Percentiles rank a stretch among this genome's conserved stretches.
phyloP scores from a whole-genome alignment of 345 rosid genomes.

The Durio zibethinus region DNA sequence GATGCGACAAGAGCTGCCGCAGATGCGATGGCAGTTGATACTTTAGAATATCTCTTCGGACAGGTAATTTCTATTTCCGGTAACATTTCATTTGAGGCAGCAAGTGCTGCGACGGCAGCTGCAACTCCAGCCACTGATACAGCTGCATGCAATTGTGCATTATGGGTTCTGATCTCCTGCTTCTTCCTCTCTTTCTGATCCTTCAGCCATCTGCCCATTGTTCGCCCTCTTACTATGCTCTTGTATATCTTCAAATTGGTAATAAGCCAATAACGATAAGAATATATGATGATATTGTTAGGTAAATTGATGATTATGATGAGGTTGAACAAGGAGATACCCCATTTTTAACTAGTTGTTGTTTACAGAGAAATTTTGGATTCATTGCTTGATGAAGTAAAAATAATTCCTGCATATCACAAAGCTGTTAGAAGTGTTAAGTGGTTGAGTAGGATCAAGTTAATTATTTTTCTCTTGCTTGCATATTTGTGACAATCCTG shows the following conservation, averaged over 20 bases:
- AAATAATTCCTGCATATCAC: conserved; percentile 45
- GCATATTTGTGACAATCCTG: not conserved
- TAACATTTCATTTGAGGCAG: conserved; percentile 55
- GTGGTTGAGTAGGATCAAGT: not conserved
- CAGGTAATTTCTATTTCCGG: conserved; percentile 29
- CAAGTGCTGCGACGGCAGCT: conserved; percentile 75
- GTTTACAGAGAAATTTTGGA: conserved; percentile 53
- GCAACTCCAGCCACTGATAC: conserved; percentile 95
- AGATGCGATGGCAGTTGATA: conserved; percentile 64
- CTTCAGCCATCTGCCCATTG: conserved; percentile 83
- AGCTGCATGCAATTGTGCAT: conserved; percentile 85
- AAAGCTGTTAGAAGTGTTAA: not conserved
- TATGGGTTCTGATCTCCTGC: conserved; percentile 76
- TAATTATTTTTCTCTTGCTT: not conserved
- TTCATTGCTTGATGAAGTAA: conserved; percentile 61
- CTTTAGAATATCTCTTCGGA: conserved; percentile 33
- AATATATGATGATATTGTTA: not conserved
- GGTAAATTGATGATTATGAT: not conserved
- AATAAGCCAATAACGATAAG: not conserved
- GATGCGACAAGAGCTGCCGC: conserved; percentile 90
- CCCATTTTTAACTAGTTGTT: conserved; percentile 57
- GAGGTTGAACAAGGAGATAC: conserved; percentile 26
- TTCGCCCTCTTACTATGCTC: conserved; percentile 64
- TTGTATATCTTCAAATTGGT: conserved; percentile 52
- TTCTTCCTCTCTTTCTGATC: conserved; percentile 91